Conservation (phyloP, 2,329 filamentous ascomycete genomes). For the Colletotrichum limetticola region DNA sequence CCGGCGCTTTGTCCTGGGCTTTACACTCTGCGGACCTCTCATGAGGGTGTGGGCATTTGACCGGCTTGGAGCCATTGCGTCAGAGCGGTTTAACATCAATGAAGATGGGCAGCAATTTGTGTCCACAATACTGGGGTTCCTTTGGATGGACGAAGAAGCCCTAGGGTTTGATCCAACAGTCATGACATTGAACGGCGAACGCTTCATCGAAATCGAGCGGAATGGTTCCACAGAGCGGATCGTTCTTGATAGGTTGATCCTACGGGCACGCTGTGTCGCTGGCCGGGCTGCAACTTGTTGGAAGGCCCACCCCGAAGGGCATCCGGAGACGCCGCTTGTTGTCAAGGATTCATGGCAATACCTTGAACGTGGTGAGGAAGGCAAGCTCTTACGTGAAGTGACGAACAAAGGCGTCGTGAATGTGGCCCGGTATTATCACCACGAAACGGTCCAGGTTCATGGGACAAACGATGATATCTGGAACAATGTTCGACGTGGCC, state of each 20-base stretch:
- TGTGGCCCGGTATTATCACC: slow-evolving; percentile 54
- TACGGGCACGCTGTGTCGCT: slow-evolving; percentile 46
- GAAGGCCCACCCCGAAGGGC: slow-evolving; percentile 37
- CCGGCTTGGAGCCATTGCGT: slow-evolving; percentile 53
- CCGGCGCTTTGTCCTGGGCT: slow-evolving; percentile 52
- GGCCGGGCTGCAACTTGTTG: slow-evolving; percentile 53
- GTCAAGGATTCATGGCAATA: slow-evolving; percentile 60
- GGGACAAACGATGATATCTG: slow-evolving; percentile 47
- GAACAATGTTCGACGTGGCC: slow-evolving; percentile 43
- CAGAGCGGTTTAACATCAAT: slow-evolving; percentile 54
- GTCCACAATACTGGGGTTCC: slow-evolving; percentile 49
- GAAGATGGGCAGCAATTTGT: slow-evolving; percentile 49
- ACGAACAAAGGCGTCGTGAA: slow-evolving; percentile 49
- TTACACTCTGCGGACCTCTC: slow-evolving; percentile 52
- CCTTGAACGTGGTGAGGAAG: slow-evolving; percentile 52
- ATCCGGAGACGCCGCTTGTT: slow-evolving; percentile 47
- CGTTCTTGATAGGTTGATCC: slow-evolving; percentile 51
- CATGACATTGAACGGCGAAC: slow-evolving; percentile 41
- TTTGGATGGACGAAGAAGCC: slow-evolving; percentile 51
- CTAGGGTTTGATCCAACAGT: slow-evolving; percentile 59
- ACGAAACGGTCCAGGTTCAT: slow-evolving; percentile 51
- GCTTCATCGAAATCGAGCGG: slow-evolving; percentile 52
- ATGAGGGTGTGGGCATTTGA: slow-evolving; percentile 57
- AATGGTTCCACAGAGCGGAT: slow-evolving; percentile 50
- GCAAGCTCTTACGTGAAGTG: slow-evolving; percentile 50